phyloP scores from a whole-genome alignment of 1,284 basidiomycete genomes.

The Tilletiopsis washingtonensis region DNA sequence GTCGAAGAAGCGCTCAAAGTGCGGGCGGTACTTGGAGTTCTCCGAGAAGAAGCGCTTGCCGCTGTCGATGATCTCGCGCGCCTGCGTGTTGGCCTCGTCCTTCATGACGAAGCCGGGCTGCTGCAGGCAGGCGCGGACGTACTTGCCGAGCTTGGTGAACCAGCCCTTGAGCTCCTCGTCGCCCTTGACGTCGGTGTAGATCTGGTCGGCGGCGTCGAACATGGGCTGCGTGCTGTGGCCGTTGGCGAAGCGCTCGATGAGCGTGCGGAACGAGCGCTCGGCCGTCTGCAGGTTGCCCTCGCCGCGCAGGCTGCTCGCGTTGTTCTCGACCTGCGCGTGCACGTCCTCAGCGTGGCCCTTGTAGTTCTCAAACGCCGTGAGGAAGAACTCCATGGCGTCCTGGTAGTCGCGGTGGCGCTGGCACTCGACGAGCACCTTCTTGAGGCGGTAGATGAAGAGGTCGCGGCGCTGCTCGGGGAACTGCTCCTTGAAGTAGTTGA shows the following conservation, averaged over 20 bases:
- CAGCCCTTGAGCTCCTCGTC: conserved; percentile 69
- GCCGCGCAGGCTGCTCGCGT: conserved; percentile 53
- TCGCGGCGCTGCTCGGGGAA: conserved; percentile 80
- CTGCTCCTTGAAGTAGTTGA: conserved; percentile 63
- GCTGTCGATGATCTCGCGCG: conserved; percentile 48
- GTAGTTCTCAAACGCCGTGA: conserved; percentile 57
- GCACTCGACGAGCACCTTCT: conserved; percentile 85
- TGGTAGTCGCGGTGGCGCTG: conserved; percentile 89
- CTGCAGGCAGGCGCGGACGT: conserved; percentile 58
- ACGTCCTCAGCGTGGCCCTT: conserved; percentile 58
- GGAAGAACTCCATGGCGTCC: conserved; percentile 51
- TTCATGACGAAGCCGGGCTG: conserved; percentile 83
- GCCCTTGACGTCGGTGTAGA: conserved; percentile 67
- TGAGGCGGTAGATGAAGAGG: conserved; percentile 68
- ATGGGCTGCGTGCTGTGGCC: conserved; percentile 58
- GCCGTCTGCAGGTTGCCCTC: conserved; percentile 51
- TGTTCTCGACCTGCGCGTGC: conserved; percentile 52
- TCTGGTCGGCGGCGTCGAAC: conserved; percentile 62
- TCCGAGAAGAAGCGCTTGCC: conserved; percentile 40
- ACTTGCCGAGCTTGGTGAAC: conserved; percentile 61
- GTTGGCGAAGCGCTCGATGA: conserved; percentile 88
- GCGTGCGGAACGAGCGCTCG: conserved; percentile 47
- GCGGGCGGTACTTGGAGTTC: conserved; percentile 67
- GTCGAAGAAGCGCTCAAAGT: conserved; percentile 74
- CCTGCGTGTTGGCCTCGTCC: conserved; percentile 57